Conservation (phyloP, 305 asterid species). For the Fraxinus greggii region DNA sequence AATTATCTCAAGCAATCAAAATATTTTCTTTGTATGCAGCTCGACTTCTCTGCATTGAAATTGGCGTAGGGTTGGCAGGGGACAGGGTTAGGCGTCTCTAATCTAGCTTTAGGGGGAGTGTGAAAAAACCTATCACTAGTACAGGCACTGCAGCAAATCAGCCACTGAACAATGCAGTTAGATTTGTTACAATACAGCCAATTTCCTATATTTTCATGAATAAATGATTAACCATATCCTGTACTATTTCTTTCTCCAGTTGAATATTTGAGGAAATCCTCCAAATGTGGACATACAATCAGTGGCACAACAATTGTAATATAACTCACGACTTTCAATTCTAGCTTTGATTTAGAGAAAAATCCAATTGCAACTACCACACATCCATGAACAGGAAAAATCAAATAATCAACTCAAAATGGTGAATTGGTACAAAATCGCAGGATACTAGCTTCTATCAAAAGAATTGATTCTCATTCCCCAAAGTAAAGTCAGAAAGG, state of each 20-base stretch:
- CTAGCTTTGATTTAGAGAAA: neutral
- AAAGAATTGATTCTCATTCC: constrained; percentile 22
- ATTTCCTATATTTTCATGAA: neutral
- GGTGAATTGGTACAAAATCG: constrained; percentile 22
- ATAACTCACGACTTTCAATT: neutral
- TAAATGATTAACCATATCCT: neutral
- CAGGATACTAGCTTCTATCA: constrained; percentile 7
- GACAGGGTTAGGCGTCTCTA: neutral
- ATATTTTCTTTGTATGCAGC: neutral
- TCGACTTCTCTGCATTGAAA: too few species aligned
- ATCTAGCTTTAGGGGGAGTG: neutral
- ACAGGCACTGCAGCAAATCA: neutral
- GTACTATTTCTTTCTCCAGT: neutral
- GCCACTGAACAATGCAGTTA: neutral
- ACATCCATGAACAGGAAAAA: neutral
- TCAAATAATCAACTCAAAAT: neutral
- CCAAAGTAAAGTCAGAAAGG: constrained; percentile 12
- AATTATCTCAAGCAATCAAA: neutral
- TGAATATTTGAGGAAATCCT: neutral
- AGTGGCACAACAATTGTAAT: neutral
- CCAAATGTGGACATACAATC: neutral
- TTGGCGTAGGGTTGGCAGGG: neutral
- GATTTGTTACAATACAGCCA: neutral
- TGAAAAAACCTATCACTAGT: neutral
- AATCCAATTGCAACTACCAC: neutral